phyloP scores from a whole-genome alignment of 192 early-diverging fungal species.

The Diversispora eburnea region DNA sequence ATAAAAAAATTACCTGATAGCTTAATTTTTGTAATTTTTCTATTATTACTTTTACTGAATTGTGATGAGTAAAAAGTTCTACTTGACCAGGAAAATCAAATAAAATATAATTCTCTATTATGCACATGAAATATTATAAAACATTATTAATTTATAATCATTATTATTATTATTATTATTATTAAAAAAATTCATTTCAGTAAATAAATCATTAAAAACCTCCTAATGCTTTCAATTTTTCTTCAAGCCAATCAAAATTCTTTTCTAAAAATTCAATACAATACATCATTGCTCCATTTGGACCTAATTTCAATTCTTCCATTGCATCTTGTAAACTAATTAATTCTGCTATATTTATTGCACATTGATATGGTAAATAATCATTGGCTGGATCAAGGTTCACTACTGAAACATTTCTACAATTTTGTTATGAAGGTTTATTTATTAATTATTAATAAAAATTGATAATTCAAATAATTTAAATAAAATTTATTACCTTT shows the following conservation, averaged over 20 bases:
- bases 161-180: neutral
- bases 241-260: conserved; percentile 89
- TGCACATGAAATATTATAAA: neutral
- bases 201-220: conserved; percentile 29
- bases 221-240: conserved; percentile 59
- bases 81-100: conserved; percentile 98
- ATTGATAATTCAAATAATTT: neutral
- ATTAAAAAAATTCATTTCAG: neutral
- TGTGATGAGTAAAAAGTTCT: conserved; percentile 95
- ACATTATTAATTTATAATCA: neutral
- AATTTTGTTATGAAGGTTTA: neutral
- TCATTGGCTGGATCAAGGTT: conserved; percentile 99
- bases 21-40: conserved; percentile 64
- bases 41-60: conserved; percentile 73
- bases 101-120: conserved; percentile 81
- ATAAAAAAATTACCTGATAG: conserved; percentile 54
- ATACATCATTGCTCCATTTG: conserved; percentile 96
- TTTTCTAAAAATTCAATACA: conserved; percentile 92
- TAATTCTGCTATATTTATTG: conserved; percentile 81
- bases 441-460: conserved; percentile 1
- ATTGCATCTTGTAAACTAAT: conserved; percentile 93
- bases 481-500: conserved; percentile 39
- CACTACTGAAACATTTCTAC: conserved; percentile 77
- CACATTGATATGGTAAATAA: conserved; percentile 74
- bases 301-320: conserved; percentile 84